phyloP scores from a whole-genome alignment of 805 yeast species.

The Saccharomycopsis sp. region DNA sequence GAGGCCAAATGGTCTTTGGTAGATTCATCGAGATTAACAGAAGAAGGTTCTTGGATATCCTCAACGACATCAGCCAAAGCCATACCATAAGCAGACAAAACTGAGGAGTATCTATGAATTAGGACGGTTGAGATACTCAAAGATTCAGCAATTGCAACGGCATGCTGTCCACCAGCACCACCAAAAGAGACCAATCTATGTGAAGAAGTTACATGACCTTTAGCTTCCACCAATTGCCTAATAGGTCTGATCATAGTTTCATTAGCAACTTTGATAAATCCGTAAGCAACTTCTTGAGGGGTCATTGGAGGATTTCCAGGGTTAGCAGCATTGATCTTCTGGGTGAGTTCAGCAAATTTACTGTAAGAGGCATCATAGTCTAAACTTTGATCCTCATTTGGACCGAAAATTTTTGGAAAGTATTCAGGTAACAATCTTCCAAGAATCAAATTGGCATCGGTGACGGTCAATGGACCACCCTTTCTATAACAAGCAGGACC shows the following conservation, averaged over 20 bases:
- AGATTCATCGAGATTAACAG: constrained; percentile 33
- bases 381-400: constrained; percentile 63
- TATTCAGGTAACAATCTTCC: constrained; percentile 69
- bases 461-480: constrained; percentile 77
- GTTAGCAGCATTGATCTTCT: constrained; percentile 44
- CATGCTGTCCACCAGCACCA: constrained; percentile 93
- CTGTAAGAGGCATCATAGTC: constrained; percentile 46
- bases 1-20: constrained; percentile 13
- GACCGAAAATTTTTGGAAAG: constrained; percentile 81
- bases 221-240: constrained; percentile 76
- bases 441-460: constrained; percentile 73
- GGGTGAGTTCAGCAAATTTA: constrained; percentile 50
- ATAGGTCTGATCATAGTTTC: constrained; percentile 91
- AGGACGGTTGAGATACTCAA: constrained; percentile 64
- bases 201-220: constrained; percentile 58
- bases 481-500: constrained; percentile 86
- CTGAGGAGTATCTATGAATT: constrained; percentile 76
- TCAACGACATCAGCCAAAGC: constrained; percentile 79
- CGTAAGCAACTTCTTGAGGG: constrained; percentile 67
- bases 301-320: constrained; percentile 34
- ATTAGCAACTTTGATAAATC: constrained; percentile 77
- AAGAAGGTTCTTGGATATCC: constrained; percentile 71
- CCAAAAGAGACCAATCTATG: constrained; percentile 82
- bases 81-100: constrained; percentile 84
- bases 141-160: constrained; percentile 65